Base-by-base conservation (phyloP, 306 rosid genomes). In the Begonia fuchsioides region DNA sequence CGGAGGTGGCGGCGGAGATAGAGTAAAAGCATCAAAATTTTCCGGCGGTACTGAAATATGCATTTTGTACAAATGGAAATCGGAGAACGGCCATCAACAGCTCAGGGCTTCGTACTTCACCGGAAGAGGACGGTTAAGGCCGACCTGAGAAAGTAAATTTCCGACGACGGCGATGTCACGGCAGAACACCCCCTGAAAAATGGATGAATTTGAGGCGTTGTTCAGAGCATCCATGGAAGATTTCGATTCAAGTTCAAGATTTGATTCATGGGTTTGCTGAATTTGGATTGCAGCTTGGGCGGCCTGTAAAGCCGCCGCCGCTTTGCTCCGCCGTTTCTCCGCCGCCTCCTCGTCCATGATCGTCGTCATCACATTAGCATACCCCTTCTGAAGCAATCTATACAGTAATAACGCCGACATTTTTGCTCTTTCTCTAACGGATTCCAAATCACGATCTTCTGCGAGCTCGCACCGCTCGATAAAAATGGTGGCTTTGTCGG, bases 131-230 rank as follows among this genome's bases (percentile, higher is more conserved):
- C 84, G 75, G 62, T 85, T 85, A 46, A 79, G 71, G 18, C 93
- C 87, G 15, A 49, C 94, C 58, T 77, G 96, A 2, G 96, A 71
- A 3, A 92, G 76, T 68, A 92, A 40, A 66, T 44, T 82, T 35
- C 98, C 98, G 8, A 92, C 98, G 38, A 55, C 81, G 0, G 96
- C 68, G 13, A 92, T 51, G 45, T 92, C 98, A 6, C 98, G 75
- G 78, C 96, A 92, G 57, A 92, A 92, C 35, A 79, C 93, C 17
- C 98, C 98, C 53, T 85, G 94, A 59, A 72, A 86, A 39, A 72
- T 58, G 0, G 78, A 70, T 0, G 35, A 26, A 26, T 26, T 26
- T 6, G 35, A 26, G 35, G 35, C 35, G 35, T 5, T 26, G 8
- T 26, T 4, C 35, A 26, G 35, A 26, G 35, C 35, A 1, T 26